These are phyloP conservation scores for Wallacemonas sp. DNA, from an alignment of 208 protist species.

Conservation along the genomic window DNA sequence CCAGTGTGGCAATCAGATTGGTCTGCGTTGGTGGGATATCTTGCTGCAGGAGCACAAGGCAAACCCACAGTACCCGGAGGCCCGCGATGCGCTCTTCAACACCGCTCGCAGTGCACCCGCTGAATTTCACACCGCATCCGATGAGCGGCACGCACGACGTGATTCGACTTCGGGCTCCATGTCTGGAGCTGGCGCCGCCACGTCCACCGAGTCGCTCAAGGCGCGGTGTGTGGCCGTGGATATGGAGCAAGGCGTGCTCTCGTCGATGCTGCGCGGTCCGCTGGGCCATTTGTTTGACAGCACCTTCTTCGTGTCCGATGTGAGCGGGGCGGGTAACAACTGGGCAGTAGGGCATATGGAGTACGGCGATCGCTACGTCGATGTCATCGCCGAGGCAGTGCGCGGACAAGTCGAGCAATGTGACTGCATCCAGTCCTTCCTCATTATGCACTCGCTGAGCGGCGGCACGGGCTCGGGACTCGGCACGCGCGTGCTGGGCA, in stretches of 20 bases:
- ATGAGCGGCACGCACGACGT: no score
- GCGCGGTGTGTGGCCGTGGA: constrained; percentile 95
- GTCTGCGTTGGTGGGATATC: constrained; percentile 95
- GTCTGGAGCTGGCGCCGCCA: background rate
- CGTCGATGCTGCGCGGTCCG: constrained; percentile 73
- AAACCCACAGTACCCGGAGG: constrained; percentile 70
- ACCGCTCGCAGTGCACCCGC: background rate
- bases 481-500: constrained; percentile 89
- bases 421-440: constrained; percentile 95
- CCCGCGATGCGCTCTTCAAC: constrained; percentile 76
- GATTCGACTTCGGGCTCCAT: background rate
- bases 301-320: constrained; percentile 87
- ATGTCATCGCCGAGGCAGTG: constrained; percentile 82
- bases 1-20: constrained; percentile 95
- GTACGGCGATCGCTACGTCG: constrained; percentile 91
- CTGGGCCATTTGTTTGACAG: constrained; percentile 90
- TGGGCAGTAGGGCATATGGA: constrained; percentile 93
- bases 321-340: constrained; percentile 92
- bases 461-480: constrained; percentile 97
- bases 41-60: constrained; percentile 93
- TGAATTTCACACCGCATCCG: no score
- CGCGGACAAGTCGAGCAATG: constrained; percentile 90
- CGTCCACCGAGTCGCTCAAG: constrained; percentile 39
- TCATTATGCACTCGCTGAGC: constrained; percentile 95
- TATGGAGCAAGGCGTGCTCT: constrained; percentile 95